phyloP scores from a whole-genome alignment of 192 early-diverging fungal species.

The Diversispora eburnea region DNA sequence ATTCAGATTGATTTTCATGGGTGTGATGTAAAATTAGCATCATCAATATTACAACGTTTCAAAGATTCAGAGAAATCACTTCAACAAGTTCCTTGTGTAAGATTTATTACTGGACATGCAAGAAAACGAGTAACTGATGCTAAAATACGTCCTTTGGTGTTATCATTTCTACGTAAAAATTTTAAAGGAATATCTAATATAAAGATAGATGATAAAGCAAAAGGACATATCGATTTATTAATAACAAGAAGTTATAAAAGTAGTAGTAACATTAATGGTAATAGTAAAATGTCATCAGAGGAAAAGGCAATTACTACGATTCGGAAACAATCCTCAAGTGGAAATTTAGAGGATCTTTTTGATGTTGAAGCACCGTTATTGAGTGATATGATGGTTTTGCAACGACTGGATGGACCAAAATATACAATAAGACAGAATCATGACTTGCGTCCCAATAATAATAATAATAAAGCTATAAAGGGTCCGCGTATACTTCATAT shows the following conservation, averaged over 20 bases:
- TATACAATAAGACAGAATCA: too few species aligned
- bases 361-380: too few species aligned
- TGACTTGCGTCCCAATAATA: too few species aligned
- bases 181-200: neutral
- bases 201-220: neutral
- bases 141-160: neutral
- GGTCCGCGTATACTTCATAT: too few species aligned
- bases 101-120: neutral
- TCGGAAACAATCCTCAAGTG: neutral
- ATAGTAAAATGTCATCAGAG: too few species aligned
- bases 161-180: neutral
- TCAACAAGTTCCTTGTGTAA: neutral
- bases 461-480: too few species aligned
- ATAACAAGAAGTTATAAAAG: neutral
- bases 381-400: too few species aligned
- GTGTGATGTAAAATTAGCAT: neutral
- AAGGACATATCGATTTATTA: neutral
- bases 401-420: too few species aligned
- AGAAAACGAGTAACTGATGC: neutral
- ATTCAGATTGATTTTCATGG: neutral
- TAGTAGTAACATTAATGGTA: neutral
- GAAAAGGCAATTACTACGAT: too few species aligned
- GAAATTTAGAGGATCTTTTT: neutral
- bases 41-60: neutral
- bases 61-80: neutral